A percentile compares a stretch with the other conserved stretches of the same genome.
Evolutionary conservation across 805 yeast genomes (phyloP).

Genomic region (Middelhovenomyces tepae): DNA sequence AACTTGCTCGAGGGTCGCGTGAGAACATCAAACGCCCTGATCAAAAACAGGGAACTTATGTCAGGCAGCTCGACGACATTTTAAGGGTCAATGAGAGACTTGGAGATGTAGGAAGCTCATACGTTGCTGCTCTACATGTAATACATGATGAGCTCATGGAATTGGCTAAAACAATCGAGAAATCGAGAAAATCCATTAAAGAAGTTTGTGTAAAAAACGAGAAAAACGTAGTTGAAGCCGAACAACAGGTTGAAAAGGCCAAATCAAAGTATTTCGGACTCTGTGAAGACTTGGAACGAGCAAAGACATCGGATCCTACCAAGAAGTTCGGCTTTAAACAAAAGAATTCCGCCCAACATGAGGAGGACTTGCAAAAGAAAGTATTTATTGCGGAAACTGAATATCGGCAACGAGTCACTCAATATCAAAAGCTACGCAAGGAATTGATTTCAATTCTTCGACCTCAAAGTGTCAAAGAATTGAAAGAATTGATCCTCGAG

Average conservation of each 20-base stretch:
- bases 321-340: slow-evolving; percentile 74
- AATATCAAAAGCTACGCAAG: slow-evolving; percentile 63
- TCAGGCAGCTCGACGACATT: slow-evolving; percentile 54
- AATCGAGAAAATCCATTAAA: slow-evolving; percentile 66
- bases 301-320: slow-evolving; percentile 68
- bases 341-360: slow-evolving; percentile 73
- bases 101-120: slow-evolving; percentile 62
- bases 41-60: slow-evolving; percentile 56
- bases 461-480: slow-evolving; percentile 62
- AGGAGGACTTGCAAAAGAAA: slow-evolving; percentile 76
- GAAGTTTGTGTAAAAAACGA: slow-evolving; percentile 78
- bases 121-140: slow-evolving; percentile 66
- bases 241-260: slow-evolving; percentile 80
- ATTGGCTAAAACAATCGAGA: slow-evolving; percentile 57
- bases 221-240: slow-evolving; percentile 77
- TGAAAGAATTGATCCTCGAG: slow-evolving; percentile 73
- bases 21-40: slow-evolving; percentile 39
- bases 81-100: slow-evolving; percentile 72
- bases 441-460: slow-evolving; percentile 65
- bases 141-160: slow-evolving; percentile 82
- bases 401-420: slow-evolving; percentile 65
- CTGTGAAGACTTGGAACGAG: slow-evolving; percentile 79
- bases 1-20: slow-evolving; percentile 52
- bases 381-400: slow-evolving; percentile 81
- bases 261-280: slow-evolving; percentile 65